These are phyloP conservation scores for Prosopis cineraria DNA, from an alignment of 306 rosid genomes.

Conservation along the genomic window DNA sequence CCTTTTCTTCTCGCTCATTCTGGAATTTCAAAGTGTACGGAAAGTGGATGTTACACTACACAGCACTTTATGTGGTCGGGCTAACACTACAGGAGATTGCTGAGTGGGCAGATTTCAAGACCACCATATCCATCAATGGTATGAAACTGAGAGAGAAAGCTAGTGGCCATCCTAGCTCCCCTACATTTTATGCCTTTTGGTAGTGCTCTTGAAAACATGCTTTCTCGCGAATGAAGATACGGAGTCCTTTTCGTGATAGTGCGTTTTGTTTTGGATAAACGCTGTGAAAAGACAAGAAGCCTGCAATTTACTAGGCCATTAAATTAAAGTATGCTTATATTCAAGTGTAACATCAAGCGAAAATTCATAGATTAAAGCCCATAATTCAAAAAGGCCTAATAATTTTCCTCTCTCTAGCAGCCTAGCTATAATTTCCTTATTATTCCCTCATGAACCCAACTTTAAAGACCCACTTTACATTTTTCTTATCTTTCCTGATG, in stretches of 20 bases:
- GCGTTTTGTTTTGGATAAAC: neutral
- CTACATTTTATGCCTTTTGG: neutral
- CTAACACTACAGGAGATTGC: neutral
- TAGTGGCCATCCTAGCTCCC: neutral
- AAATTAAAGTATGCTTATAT: neutral
- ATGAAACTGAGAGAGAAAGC: neutral
- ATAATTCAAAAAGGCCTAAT: neutral
- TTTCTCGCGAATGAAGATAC: neutral
- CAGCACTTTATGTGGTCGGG: conserved; percentile 27
- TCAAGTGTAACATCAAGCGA: neutral
- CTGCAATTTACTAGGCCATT: neutral
- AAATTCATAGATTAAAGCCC: neutral
- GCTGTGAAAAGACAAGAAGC: neutral
- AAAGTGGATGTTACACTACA: conserved; percentile 8
- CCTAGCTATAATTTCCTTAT: neutral
- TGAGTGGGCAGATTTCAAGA: conserved; percentile 6
- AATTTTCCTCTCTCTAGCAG: neutral
- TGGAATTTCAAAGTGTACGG: conserved; percentile 4
- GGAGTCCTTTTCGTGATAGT: neutral
- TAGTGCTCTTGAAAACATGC: neutral
- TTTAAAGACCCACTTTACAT: neutral
- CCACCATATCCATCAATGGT: neutral
- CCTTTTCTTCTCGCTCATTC: neutral
- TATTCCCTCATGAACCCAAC: neutral
- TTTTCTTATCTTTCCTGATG: conserved; percentile 7